These are phyloP conservation scores for Ogataea salicorniae DNA, from an alignment of 805 yeast species.

Conservation along the genomic window DNA sequence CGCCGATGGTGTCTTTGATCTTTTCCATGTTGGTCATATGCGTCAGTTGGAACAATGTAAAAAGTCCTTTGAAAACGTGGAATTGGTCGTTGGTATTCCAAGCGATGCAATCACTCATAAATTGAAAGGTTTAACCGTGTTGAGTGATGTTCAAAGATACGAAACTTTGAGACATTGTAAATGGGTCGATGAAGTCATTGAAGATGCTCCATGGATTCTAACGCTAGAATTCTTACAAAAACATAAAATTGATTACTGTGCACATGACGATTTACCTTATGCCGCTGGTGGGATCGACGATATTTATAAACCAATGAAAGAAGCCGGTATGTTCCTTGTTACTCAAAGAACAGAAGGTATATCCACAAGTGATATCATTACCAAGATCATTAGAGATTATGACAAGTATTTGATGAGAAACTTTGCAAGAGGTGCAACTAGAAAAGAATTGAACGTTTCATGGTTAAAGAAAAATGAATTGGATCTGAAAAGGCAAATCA, in stretches of 20 bases:
- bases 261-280: conserved; percentile 96
- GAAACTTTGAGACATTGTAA: conserved; percentile 90
- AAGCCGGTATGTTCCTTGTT: conserved; percentile 82
- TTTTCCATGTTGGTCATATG: conserved; percentile 97
- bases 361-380: conserved; percentile 92
- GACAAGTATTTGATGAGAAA: conserved; percentile 96
- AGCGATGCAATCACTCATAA: conserved; percentile 87
- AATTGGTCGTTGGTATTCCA: conserved; percentile 87
- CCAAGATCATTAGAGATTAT: conserved; percentile 90
- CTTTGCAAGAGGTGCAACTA: conserved; percentile 94
- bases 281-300: conserved; percentile 87
- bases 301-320: conserved; percentile 88
- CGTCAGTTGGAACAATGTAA: conserved; percentile 95
- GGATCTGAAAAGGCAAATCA: conserved; percentile 86
- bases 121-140: conserved; percentile 88
- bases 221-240: conserved; percentile 71
- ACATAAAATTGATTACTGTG: conserved; percentile 90
- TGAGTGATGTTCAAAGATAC: conserved; percentile 80
- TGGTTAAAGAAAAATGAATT: conserved; percentile 97
- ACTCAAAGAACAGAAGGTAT: conserved; percentile 97
- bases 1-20: conserved; percentile 97
- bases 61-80: conserved; percentile 79
- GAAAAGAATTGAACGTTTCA: conserved; percentile 92
- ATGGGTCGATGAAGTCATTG: conserved; percentile 97
- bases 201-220: conserved; percentile 94